Conservation (phyloP, 2,329 filamentous ascomycete genomes). For the Alternaria metachromatica region DNA sequence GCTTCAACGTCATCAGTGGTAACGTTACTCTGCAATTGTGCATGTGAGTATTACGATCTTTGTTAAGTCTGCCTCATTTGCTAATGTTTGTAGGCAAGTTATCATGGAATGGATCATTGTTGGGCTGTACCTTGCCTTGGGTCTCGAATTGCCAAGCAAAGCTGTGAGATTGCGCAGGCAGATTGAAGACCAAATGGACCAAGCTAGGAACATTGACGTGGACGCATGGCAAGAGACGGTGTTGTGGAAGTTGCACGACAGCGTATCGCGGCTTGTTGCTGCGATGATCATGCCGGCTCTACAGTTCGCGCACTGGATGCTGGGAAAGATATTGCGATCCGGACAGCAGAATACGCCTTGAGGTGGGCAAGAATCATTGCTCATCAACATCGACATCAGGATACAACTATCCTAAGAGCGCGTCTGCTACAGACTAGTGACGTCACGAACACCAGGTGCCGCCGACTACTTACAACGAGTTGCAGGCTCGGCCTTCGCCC, state of each 20-base stretch:
- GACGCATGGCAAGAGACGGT: conserved; percentile 40
- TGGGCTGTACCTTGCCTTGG: conserved; percentile 40
- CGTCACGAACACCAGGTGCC: not conserved
- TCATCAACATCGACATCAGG: not conserved
- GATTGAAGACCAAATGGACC: conserved; percentile 34
- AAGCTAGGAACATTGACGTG: conserved; percentile 33
- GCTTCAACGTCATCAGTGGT: conserved; percentile 47
- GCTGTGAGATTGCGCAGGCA: conserved; percentile 37
- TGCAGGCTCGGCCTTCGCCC: rapidly evolving
- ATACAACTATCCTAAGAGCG: rapidly evolving
- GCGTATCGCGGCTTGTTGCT: conserved; percentile 34
- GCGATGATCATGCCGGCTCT: conserved; percentile 41
- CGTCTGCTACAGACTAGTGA: rapidly evolving
- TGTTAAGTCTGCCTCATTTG: not conserved
- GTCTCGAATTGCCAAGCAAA: conserved; percentile 41
- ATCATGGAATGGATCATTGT: conserved; percentile 46
- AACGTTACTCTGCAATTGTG: conserved; percentile 43
- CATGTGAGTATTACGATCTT: conserved; percentile 36
- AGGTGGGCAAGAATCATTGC: not conserved
- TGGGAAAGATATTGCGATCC: conserved; percentile 41
- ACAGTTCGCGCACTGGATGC: conserved; percentile 42
- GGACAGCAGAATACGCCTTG: conserved; percentile 3
- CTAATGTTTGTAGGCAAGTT: conserved; percentile 34
- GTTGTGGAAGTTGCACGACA: conserved; percentile 43
- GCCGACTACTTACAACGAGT: rapidly evolving